A percentile compares a stretch with the other conserved stretches of the same genome.
phyloP scores from a whole-genome alignment of 768 basidiomycete genomes.

The Rhodotorula babjevae region DNA sequence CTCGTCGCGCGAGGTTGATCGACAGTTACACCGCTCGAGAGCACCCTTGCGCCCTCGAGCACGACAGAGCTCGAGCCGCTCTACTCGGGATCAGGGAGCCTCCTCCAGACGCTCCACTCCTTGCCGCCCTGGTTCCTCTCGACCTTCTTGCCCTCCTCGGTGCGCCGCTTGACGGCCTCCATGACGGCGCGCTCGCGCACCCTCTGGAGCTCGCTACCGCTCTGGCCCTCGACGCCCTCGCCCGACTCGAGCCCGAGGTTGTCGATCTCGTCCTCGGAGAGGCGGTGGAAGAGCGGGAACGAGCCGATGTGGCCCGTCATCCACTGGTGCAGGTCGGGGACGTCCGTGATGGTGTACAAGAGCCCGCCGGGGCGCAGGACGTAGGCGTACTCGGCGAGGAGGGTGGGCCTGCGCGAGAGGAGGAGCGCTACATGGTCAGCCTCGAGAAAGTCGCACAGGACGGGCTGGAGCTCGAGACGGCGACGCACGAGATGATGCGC shows the following conservation, averaged over 20 bases:
- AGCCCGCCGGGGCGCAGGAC: conserved; percentile 88
- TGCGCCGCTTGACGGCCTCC: conserved; percentile 61
- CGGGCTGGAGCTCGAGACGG: not conserved
- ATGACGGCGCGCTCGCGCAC: conserved; percentile 46
- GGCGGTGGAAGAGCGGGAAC: conserved; percentile 78
- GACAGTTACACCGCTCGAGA: not conserved
- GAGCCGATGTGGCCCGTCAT: conserved; percentile 82
- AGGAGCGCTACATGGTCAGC: not conserved
- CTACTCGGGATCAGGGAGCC: conserved; percentile 23
- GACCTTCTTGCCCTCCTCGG: conserved; percentile 97
- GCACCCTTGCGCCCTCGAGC: too few species aligned
- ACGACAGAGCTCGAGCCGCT: too few species aligned
- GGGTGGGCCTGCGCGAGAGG: conserved; percentile 59
- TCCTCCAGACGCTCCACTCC: conserved; percentile 73
- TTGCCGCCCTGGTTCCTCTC: conserved; percentile 85
- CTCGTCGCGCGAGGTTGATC: too few species aligned
- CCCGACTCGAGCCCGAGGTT: conserved; percentile 62
- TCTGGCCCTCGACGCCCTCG: conserved; percentile 61
- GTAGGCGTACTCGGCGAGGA: conserved; percentile 95
- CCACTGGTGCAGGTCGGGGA: conserved; percentile 88
- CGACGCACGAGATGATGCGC: conserved; percentile 74
- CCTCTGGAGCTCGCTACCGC: conserved; percentile 43
- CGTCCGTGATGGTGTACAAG: conserved; percentile 96
- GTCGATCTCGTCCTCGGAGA: conserved; percentile 69
- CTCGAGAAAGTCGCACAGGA: not conserved